phyloP scores from a whole-genome alignment of 2,329 filamentous ascomycete species.

The Stylonectria norvegica region DNA sequence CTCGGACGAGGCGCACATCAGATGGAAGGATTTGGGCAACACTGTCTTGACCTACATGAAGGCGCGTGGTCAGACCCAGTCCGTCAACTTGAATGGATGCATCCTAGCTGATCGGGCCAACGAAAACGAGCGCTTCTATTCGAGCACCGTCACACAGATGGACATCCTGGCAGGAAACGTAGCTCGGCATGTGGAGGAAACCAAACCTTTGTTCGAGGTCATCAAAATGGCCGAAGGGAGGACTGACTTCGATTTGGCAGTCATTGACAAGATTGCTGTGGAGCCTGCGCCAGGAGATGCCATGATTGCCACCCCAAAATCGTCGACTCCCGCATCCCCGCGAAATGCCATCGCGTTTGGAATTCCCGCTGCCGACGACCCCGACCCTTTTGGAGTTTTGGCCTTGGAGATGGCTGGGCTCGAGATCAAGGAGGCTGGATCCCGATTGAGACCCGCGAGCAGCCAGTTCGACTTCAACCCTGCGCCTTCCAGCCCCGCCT shows the following conservation, averaged over 20 bases:
- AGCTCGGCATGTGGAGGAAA: conserved; percentile 51
- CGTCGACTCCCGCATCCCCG: conserved; percentile 34
- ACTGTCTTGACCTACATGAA: conserved; percentile 59
- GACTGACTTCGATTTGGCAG: conserved; percentile 63
- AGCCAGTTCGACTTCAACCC: conserved; percentile 82
- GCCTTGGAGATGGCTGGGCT: conserved; percentile 88
- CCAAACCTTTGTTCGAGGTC: conserved; percentile 68
- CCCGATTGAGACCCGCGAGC: conserved; percentile 63
- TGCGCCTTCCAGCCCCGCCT: conserved; percentile 70
- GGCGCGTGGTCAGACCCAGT: conserved; percentile 52
- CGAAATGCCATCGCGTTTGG: conserved; percentile 68
- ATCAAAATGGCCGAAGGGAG: conserved; percentile 86
- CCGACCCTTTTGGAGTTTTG: conserved; percentile 87
- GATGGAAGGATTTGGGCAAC: conserved; percentile 51
- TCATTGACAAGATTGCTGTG: conserved; percentile 61
- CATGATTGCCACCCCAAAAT: conserved; percentile 46
- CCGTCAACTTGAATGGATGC: conserved; percentile 54
- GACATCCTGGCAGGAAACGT: conserved; percentile 58
- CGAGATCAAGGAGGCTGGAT: conserved; percentile 86
- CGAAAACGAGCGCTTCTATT: conserved; percentile 60
- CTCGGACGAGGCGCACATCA: conserved; percentile 48
- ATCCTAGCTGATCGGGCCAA: conserved; percentile 55
- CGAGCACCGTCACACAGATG: conserved; percentile 47
- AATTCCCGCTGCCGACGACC: conserved; percentile 73
- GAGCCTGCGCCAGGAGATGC: conserved; percentile 76